Evolutionary conservation across 192 early-diverging fungal species (phyloP).

Genomic region (Rhizoclosmatium globosum): DNA sequence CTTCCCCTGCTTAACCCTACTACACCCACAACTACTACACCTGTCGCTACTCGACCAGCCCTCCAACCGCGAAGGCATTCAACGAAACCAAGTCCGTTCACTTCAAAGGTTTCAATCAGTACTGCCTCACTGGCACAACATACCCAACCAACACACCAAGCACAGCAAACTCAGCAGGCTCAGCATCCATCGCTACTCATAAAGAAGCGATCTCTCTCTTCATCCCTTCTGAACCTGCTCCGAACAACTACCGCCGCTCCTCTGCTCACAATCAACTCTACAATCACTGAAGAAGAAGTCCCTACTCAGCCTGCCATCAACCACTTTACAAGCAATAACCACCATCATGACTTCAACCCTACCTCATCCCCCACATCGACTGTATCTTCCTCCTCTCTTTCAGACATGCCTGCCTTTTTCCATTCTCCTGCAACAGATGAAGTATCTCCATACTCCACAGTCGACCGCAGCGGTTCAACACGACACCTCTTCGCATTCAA

Average conservation of each 20-base stretch:
- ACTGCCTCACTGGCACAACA: not conserved
- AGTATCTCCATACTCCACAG: not conserved
- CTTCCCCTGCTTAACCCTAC: not conserved
- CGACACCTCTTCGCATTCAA: not conserved
- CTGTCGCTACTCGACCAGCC: not conserved
- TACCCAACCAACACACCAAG: not conserved
- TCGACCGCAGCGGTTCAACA: not conserved
- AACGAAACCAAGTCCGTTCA: not conserved
- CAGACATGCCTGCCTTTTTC: too few relatives aligned
- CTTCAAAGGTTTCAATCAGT: not conserved
- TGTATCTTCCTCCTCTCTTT: too few relatives aligned
- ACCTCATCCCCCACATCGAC: too few relatives aligned
- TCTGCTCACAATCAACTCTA: not conserved
- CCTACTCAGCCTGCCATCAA: not conserved
- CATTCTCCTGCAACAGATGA: too few relatives aligned
- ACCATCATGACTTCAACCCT: not conserved
- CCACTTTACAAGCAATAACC: not conserved
- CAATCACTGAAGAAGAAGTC: not conserved
- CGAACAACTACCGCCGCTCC: not conserved
- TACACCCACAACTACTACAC: not conserved
- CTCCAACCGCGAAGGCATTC: not conserved
- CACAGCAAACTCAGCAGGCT: not conserved
- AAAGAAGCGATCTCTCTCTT: constrained; percentile 1
- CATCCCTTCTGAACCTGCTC: not conserved
- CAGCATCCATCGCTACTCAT: not conserved